A percentile compares a stretch with the other conserved stretches of the same genome.
Conservation (phyloP, 257 asterid genomes). For the Rehmannia glutinosa region DNA sequence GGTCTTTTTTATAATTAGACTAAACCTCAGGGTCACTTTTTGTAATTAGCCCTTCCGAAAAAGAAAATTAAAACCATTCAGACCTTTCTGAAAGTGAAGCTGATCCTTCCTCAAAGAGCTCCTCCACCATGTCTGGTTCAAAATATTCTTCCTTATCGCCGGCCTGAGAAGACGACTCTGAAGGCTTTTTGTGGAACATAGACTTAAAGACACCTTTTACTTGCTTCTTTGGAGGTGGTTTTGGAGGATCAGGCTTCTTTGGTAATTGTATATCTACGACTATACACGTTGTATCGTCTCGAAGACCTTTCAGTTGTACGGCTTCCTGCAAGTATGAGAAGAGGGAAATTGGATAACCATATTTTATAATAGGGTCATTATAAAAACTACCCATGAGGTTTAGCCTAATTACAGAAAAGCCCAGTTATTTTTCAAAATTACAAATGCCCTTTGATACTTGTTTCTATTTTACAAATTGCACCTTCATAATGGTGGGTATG, state of each 20-base stretch:
- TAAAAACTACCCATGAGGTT: too few species aligned
- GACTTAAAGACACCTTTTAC: slow-evolving; percentile 76
- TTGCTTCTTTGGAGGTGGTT: slow-evolving; percentile 63
- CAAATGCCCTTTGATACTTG: too few species aligned
- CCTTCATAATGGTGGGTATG: too few species aligned
- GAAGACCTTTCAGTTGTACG: slow-evolving; percentile 71
- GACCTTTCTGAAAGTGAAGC: slow-evolving; percentile 94
- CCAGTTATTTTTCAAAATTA: too few species aligned
- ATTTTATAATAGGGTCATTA: too few species aligned
- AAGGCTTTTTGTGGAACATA: slow-evolving; percentile 68
- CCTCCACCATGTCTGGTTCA: slow-evolving; percentile 78
- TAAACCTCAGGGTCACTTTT: not conserved
- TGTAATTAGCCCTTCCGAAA: not conserved
- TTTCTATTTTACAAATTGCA: too few species aligned
- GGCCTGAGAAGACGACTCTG: slow-evolving; percentile 54
- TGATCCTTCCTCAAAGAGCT: slow-evolving; percentile 91
- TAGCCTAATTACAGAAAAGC: too few species aligned
- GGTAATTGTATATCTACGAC: slow-evolving; percentile 80
- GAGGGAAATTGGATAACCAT: slow-evolving; percentile 6
- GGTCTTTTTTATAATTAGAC: not conserved
- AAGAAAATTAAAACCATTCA: not conserved
- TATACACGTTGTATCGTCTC: slow-evolving; percentile 98
- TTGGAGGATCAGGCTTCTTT: slow-evolving; percentile 58
- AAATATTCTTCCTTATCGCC: slow-evolving; percentile 50
- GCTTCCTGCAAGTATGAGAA: slow-evolving; percentile 61